A percentile compares a stretch with the other conserved stretches of the same genome.
These are phyloP conservation scores for Neonothopanus nambi DNA, from an alignment of 1,284 basidiomycete genomes.

Conservation along the genomic window DNA sequence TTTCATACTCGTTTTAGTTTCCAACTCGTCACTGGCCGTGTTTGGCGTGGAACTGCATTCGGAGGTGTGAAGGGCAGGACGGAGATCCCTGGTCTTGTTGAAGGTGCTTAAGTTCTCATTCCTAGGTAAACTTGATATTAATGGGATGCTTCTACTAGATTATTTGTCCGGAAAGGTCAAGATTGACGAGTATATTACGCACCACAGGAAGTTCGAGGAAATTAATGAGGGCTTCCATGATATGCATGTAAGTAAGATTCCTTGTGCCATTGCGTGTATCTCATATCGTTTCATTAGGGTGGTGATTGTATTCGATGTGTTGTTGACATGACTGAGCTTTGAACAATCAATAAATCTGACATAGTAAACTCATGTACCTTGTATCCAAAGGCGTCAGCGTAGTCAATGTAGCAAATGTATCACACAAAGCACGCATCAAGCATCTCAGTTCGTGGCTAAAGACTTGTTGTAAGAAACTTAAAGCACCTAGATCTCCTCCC, in stretches of 20 bases:
- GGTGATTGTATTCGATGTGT: conserved; percentile 94
- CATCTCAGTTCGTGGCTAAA: too few species aligned
- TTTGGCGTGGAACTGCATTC: conserved; percentile 95
- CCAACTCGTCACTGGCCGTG: conserved; percentile 86
- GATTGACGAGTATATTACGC: conserved; percentile 91
- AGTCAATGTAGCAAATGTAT: too few species aligned
- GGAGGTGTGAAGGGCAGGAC: conserved; percentile 98
- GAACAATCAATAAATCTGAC: neutral
- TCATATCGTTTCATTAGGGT: conserved; percentile 40
- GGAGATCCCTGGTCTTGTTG: conserved; percentile 90
- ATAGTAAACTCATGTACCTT: conserved; percentile 3
- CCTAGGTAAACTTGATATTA: neutral
- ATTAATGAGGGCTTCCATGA: conserved; percentile 92
- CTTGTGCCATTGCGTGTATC: neutral
- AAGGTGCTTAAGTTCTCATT: conserved; percentile 47
- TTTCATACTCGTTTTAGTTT: conserved; percentile 49
- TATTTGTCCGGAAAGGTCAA: conserved; percentile 75
- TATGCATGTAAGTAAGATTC: conserved; percentile 78
- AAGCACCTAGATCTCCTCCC: too few species aligned
- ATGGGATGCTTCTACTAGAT: conserved; percentile 41
- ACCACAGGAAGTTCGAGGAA: conserved; percentile 71
- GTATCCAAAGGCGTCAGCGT: conserved; percentile 5
- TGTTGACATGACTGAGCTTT: conserved; percentile 65
- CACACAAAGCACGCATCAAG: neutral
- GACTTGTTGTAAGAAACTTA: too few species aligned